phyloP scores from a whole-genome alignment of 2,329 filamentous ascomycete species.

The Penicillium sclerotigenum region DNA sequence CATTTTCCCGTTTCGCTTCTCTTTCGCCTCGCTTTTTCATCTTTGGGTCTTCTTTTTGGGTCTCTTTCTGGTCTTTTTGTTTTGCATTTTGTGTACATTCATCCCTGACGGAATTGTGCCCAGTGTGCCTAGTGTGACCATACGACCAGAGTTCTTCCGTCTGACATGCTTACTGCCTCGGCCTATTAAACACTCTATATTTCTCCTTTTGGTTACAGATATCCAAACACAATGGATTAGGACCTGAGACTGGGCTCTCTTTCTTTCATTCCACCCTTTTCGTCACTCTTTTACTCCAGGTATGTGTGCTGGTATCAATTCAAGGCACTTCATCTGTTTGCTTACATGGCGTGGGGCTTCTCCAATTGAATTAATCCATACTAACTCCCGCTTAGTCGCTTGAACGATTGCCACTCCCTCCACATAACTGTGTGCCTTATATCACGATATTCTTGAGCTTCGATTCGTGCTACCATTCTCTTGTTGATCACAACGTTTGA shows the following conservation, averaged over 20 bases:
- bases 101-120: not conserved
- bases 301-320: conserved; percentile 10
- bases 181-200: conserved; percentile 5
- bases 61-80: not conserved
- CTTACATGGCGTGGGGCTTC: not conserved
- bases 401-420: not conserved
- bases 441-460: not conserved
- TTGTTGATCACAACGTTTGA: not conserved
- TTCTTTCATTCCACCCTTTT: conserved; percentile 1
- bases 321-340: not conserved
- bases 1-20: conserved; percentile 15
- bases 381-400: not conserved
- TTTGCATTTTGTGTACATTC: not conserved
- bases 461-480: not conserved
- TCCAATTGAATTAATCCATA: not conserved
- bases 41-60: not conserved
- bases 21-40: not conserved
- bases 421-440: not conserved
- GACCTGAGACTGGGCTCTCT: conserved; percentile 4
- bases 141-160: not conserved
- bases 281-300: conserved; percentile 17
- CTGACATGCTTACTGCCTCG: conserved; percentile 8
- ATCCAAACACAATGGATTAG: conserved; percentile 22
- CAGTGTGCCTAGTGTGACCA: conserved; percentile 12
- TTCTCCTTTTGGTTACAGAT: not conserved